Conservation (phyloP, 2,329 filamentous ascomycete species). For the Aspergillus vadensis region DNA sequence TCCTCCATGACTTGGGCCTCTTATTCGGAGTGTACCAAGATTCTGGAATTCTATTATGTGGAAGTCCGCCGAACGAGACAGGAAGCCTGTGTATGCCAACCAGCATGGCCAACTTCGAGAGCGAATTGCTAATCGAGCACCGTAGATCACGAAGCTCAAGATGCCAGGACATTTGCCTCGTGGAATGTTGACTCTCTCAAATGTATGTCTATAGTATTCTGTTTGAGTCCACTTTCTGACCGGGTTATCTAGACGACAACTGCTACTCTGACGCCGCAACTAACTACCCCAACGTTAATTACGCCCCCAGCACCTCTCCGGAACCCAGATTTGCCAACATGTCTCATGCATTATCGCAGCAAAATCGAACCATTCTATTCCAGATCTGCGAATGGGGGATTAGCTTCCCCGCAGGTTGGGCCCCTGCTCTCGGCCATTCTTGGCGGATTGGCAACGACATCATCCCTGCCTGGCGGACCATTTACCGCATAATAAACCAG, state of each 20-base stretch:
- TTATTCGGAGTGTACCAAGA: slow-evolving; percentile 51
- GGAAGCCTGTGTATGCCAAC: slow-evolving; percentile 40
- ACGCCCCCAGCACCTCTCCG: slow-evolving; percentile 43
- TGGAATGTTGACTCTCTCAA: slow-evolving; percentile 53
- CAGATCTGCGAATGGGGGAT: slow-evolving; percentile 59
- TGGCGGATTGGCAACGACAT: slow-evolving; percentile 60
- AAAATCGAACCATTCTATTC: slow-evolving; percentile 50
- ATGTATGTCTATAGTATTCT: slow-evolving; percentile 34
- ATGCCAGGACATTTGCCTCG: slow-evolving; percentile 39
- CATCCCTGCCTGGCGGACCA: slow-evolving; percentile 53
- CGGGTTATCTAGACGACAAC: slow-evolving; percentile 48
- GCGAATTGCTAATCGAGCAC: neutral
- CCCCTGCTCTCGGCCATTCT: slow-evolving; percentile 49
- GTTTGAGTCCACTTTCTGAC: neutral
- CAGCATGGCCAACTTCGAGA: neutral
- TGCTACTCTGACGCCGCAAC: slow-evolving; percentile 49
- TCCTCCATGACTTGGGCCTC: slow-evolving; percentile 44
- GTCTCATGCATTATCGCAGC: slow-evolving; percentile 45
- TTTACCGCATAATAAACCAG: slow-evolving; percentile 57
- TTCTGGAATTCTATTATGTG: slow-evolving; percentile 47
- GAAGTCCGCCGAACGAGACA: slow-evolving; percentile 30
- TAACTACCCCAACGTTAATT: slow-evolving; percentile 46
- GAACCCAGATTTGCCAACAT: slow-evolving; percentile 51
- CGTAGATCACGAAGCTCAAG: slow-evolving; percentile 47
- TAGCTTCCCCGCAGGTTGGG: slow-evolving; percentile 53